Evolutionary conservation across 2,329 filamentous ascomycete species (phyloP).

Genomic region (Diaporthe citri): DNA sequence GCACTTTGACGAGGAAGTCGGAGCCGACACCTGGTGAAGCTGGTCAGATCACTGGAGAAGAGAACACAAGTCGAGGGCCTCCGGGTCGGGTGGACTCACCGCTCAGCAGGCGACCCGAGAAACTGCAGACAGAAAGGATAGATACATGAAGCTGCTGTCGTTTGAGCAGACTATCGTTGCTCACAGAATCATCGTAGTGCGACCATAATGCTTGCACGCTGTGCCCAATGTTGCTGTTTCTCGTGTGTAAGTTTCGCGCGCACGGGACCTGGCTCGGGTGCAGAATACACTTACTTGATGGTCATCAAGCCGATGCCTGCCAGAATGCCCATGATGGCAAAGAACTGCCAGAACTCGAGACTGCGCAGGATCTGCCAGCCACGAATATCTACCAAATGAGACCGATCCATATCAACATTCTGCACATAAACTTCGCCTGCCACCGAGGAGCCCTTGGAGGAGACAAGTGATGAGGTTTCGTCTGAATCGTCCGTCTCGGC

Average conservation of each 20-base stretch:
- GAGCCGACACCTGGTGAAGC: conserved; percentile 80
- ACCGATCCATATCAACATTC: conserved; percentile 78
- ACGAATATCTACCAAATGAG: conserved; percentile 90
- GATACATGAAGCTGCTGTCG: conserved; percentile 94
- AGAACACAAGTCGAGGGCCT: not conserved
- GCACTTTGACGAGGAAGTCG: conserved; percentile 86
- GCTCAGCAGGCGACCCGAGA: conserved; percentile 82
- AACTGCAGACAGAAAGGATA: conserved; percentile 90
- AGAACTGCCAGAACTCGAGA: conserved; percentile 91
- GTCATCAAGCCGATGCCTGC: conserved; percentile 97
- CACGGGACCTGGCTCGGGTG: not conserved
- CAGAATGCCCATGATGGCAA: conserved; percentile 87
- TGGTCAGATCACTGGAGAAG: conserved; percentile 22
- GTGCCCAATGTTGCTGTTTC: conserved; percentile 89
- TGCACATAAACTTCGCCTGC: conserved; percentile 64
- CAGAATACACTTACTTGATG: conserved; percentile 81
- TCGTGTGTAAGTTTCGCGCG: conserved; percentile 3
- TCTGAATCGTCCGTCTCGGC: conserved; percentile 62
- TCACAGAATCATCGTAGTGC: conserved; percentile 80
- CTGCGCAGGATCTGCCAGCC: conserved; percentile 80
- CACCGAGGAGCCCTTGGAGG: conserved; percentile 71
- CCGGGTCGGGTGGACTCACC: conserved; percentile 62
- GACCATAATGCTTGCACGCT: conserved; percentile 90
- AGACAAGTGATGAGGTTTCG: conserved; percentile 87
- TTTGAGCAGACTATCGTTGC: conserved; percentile 80